Evolutionary conservation across 1,284 basidiomycete genomes (phyloP).

Genomic region (Trametes versicolor): DNA sequence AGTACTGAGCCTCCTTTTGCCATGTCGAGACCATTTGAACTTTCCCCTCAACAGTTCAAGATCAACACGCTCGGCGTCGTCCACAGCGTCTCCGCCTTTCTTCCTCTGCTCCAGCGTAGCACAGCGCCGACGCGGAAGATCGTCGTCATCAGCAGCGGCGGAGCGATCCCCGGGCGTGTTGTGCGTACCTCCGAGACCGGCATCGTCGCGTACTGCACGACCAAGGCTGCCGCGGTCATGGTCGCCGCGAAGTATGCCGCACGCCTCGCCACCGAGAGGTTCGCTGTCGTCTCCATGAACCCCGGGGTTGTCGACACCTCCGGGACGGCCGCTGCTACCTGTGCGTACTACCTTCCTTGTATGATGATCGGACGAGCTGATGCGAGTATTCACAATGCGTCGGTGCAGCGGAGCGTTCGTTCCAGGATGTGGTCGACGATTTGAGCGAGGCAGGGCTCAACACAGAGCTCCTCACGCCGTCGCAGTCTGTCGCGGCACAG

Average conservation of each 20-base stretch:
- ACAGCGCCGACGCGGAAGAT: conserved; percentile 50
- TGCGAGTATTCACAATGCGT: background rate
- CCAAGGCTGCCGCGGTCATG: conserved; percentile 52
- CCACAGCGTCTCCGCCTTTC: conserved; percentile 48
- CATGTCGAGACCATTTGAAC: background rate
- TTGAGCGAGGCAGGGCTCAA: conserved; percentile 30
- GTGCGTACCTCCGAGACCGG: conserved; percentile 29
- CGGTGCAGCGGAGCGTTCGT: background rate
- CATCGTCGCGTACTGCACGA: conserved; percentile 45
- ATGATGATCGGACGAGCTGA: background rate
- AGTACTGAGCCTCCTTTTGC: background rate
- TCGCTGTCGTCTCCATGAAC: conserved; percentile 48
- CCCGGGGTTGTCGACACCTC: conserved; percentile 50
- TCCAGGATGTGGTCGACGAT: conserved; percentile 21
- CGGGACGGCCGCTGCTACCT: conserved; percentile 29
- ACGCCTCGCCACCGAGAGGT: conserved; percentile 46
- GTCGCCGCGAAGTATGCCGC: conserved; percentile 51
- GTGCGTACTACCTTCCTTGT: background rate
- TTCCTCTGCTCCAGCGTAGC: conserved; percentile 46
- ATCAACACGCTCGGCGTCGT: conserved; percentile 51
- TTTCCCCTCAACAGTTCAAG: conserved; percentile 37
- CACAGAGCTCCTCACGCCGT: conserved; percentile 42
- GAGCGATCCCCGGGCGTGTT: conserved; percentile 41
- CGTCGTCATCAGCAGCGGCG: conserved; percentile 45
- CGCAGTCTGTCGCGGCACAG: conserved; percentile 44